These are phyloP conservation scores for Leccinum boreale DNA, from an alignment of 768 basidiomycete species.

Conservation along the genomic window DNA sequence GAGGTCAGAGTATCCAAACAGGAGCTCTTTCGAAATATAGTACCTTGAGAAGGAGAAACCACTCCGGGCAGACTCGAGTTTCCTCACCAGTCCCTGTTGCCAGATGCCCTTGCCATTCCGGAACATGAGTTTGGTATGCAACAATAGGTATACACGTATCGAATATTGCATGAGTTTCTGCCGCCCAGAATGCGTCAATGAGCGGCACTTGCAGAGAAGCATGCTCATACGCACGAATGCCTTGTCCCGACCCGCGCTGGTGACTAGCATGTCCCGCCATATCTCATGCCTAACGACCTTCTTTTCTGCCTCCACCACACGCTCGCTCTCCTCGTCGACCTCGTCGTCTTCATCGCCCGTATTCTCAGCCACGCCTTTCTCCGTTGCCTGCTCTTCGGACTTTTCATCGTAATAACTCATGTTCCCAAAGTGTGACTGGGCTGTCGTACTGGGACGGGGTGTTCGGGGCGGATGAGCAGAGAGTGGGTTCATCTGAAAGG, in stretches of 20 bases:
- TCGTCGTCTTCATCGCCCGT: slow-evolving; percentile 36
- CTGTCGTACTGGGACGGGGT: slow-evolving; percentile 41
- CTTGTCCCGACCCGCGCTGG: slow-evolving; percentile 81
- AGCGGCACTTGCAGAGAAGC: neutral
- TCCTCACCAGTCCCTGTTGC: slow-evolving; percentile 55
- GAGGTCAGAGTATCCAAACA: slow-evolving; percentile 2
- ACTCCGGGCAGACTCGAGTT: slow-evolving; percentile 50
- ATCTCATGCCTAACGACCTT: slow-evolving; percentile 62
- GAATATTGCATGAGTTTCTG: slow-evolving; percentile 90
- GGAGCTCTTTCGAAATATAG: slow-evolving; percentile 4
- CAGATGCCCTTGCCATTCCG: slow-evolving; percentile 42
- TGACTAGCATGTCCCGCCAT: slow-evolving; percentile 76
- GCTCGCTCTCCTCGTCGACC: slow-evolving; percentile 49
- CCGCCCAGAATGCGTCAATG: slow-evolving; percentile 2
- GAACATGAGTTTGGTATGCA: slow-evolving; percentile 58
- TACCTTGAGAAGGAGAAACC: slow-evolving; percentile 78
- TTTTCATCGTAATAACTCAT: slow-evolving; percentile 41
- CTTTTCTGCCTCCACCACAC: slow-evolving; percentile 40
- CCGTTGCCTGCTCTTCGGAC: slow-evolving; percentile 34
- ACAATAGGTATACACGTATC: slow-evolving; percentile 67
- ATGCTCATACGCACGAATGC: slow-evolving; percentile 58
- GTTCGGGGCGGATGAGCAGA: slow-evolving; percentile 78
- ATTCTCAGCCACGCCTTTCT: slow-evolving; percentile 14
- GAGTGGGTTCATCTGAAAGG: slow-evolving; percentile 81
- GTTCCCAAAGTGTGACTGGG: slow-evolving; percentile 25